These are phyloP conservation scores for Neobulgaria alba DNA, from an alignment of 2,329 filamentous ascomycete species.

Conservation along the genomic window DNA sequence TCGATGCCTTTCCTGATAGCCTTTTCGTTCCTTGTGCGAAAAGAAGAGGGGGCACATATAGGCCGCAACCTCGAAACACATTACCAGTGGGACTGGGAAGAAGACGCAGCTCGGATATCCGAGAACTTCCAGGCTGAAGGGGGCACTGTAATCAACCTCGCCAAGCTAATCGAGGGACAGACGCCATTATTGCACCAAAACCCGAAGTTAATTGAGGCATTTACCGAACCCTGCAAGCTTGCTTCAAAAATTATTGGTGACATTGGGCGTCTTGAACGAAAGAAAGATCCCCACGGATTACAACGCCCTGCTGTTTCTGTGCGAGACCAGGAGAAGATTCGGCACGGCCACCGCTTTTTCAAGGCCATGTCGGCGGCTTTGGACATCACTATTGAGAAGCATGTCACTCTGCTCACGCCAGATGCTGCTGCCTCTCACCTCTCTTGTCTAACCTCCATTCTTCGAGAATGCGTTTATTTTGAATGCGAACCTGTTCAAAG, in stretches of 20 bases:
- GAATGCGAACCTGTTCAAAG: conserved; percentile 14
- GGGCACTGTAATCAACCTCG: conserved; percentile 37
- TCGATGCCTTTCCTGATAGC: conserved; percentile 39
- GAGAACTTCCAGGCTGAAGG: conserved; percentile 28
- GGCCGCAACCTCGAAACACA: conserved; percentile 27
- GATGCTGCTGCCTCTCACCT: conserved; percentile 38
- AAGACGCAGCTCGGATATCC: conserved; percentile 20
- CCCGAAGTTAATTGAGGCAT: conserved; percentile 35
- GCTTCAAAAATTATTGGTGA: conserved; percentile 16
- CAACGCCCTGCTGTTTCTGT: conserved; percentile 21
- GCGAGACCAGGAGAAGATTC: conserved; percentile 28
- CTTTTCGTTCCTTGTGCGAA: conserved; percentile 32
- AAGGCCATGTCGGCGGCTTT: conserved; percentile 35
- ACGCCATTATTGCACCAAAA: conserved; percentile 34
- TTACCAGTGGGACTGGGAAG: conserved; percentile 34
- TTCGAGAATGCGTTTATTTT: conserved; percentile 33
- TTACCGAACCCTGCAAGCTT: conserved; percentile 23
- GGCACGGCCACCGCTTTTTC: conserved; percentile 37
- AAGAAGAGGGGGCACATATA: conserved; percentile 28
- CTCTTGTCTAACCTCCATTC: conserved; percentile 34
- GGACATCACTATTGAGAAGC: conserved; percentile 43
- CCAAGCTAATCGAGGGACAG: conserved; percentile 35
- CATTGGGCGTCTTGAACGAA: conserved; percentile 2
- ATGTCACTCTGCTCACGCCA: conserved; percentile 41
- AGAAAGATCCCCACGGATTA: conserved; percentile 12